Base-by-base conservation (phyloP, 345 rosid genomes). In the Orychophragmus violaceus region DNA sequence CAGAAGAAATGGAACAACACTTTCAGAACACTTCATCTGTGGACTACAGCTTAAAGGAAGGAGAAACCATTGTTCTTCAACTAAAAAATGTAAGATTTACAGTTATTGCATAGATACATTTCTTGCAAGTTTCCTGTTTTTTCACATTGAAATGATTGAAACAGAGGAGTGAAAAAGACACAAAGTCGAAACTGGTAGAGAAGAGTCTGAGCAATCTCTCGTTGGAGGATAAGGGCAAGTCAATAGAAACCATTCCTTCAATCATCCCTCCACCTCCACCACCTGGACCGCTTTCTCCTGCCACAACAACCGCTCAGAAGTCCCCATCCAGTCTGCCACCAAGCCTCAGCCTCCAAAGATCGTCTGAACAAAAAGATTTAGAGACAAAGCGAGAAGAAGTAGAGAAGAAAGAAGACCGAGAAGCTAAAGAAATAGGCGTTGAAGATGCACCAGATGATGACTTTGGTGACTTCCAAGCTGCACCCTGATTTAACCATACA, bases 1-100 rank as follows among this genome's bases (percentile, higher is more conserved):
- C 99, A 0, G 99, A 91, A 74, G 98, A 91, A 85, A 95, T 91
- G 99, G 97, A 91, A 65, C 96, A 87, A 64, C 98, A 89, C 67
- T 95, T 80, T 85, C 99, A 91, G 75, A 77, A 74, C 10, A 77
- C 86, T 9, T 85, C 96, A 49, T 68, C 91, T 0, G 84, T 81
- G 5, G 96, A 91, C 80, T 91, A 91, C 82, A 86, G 91, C 79
- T 74, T 95, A 71, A 95, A 89, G 77, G 96, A 95, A 71, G 99
- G 99, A 51, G 96, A 91, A 69, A 89, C 87, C 27, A 79, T 95
- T 29, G 91, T 86, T 49, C 82, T 91, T 64, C 89, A 89, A 60
- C 42, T 91, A n/a, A 95, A 87, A 66, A 85, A 79, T 6, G 99
- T 91, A 75, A 76, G 87, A 44, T 50, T 35, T 12, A 58, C 25